Base-by-base conservation (phyloP, 1,284 basidiomycete genomes). In the Tetrapyrgos nigripes region DNA sequence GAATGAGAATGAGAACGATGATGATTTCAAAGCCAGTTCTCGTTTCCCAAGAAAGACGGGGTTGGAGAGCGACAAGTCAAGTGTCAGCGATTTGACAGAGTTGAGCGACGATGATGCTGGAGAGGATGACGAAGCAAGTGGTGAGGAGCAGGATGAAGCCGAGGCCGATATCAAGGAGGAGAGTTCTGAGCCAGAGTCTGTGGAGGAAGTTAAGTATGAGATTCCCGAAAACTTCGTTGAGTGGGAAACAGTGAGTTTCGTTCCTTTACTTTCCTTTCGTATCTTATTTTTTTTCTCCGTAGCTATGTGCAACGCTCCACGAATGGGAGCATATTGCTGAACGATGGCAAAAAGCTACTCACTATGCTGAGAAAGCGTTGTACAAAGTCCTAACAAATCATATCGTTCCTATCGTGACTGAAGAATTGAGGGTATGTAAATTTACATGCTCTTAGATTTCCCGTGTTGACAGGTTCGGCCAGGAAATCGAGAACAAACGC, bases 281-380 rank as follows among this genome's bases (percentile, higher is more conserved):
- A 11, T 49, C 21, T 46, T 24, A n/a, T 28, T 55, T n/a, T 21
- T 19, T 28, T 45, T 31, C 27, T 44, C n/a, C 19, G 10, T 55
- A 94, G 91, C 84, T 96, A 62, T 93, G 90, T 66, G 83, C 89
- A 14, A 92, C 91, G n/a, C 77, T 92, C 17, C 71, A 82, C 5
- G 92, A 94, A 63, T 94, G 94, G 94, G 87, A 93, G 63, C 80
- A 81, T 44, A 83, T 96, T 53, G 81, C 84, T 13, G 84, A 87
- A 31, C 84, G 76, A 29, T 96, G 95, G 67, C 84, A 85, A 66
- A 86, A 84, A 45, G 87, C 89, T 3, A 88, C 87, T 5, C 87
- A 96, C 70, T 91, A 91, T 61, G 77, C 87, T 45, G 94, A 96
- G 74, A 90, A 88, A 73, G 85, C 87, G 9, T 76, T 96, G 29